phyloP scores from a whole-genome alignment of 768 basidiomycete species.

The Xerocomus spinulosus region DNA sequence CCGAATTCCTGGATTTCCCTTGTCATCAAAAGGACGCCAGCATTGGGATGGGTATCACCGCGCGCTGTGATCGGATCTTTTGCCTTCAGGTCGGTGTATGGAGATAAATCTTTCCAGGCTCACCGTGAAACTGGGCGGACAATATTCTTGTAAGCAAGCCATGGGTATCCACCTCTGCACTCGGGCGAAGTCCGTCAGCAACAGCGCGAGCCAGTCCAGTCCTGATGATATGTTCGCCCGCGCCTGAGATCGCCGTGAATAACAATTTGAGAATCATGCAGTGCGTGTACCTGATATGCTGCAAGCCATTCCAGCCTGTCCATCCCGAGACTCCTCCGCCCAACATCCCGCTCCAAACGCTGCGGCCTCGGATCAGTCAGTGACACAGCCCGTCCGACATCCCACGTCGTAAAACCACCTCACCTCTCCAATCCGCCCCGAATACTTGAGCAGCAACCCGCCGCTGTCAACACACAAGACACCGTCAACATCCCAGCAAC shows the following conservation, averaged over 20 bases:
- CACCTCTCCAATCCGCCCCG: conserved; percentile 77
- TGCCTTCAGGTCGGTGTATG: neutral
- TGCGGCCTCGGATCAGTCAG: conserved; percentile 47
- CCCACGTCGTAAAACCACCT: neutral
- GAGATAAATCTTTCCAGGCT: conserved; percentile 18
- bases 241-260: conserved; percentile 38
- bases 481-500: no score
- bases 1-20: conserved; percentile 35
- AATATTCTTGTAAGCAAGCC: conserved; percentile 45
- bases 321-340: conserved; percentile 41
- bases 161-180: conserved; percentile 48
- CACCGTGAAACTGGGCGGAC: conserved; percentile 48
- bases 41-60: conserved; percentile 47
- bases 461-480: conserved; percentile 63
- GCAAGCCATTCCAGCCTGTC: conserved; percentile 47
- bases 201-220: conserved; percentile 51
- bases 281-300: conserved; percentile 52
- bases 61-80: conserved; percentile 35
- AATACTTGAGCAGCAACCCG: conserved; percentile 69
- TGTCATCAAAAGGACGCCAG: conserved; percentile 61
- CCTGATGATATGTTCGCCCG: conserved; percentile 68
- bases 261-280: neutral
- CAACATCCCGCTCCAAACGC: conserved; percentile 74
- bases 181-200: conserved; percentile 39
- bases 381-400: neutral